These are phyloP conservation scores for Umbelopsis isabellina DNA, from an alignment of 192 early-diverging fungal genomes.

Conservation along the genomic window DNA sequence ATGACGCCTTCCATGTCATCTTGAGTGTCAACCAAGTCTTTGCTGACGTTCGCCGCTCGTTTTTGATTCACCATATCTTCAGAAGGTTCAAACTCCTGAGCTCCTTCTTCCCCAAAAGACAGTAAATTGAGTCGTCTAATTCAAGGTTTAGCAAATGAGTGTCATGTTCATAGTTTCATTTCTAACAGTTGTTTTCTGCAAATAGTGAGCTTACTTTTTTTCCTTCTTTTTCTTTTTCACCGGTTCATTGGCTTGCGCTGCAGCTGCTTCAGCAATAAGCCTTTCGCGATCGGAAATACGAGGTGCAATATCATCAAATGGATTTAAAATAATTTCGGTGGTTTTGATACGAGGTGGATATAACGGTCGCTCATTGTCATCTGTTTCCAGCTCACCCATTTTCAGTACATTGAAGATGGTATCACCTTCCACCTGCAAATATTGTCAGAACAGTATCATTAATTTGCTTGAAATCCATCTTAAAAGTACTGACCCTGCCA, in stretches of 20 bases:
- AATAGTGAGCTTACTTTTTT: conserved; percentile 56
- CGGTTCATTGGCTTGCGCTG: conserved; percentile 44
- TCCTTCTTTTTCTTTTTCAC: conserved; percentile 53
- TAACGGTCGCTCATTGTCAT: conserved; percentile 79
- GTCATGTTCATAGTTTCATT: no score
- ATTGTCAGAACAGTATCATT: neutral
- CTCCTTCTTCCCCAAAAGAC: conserved; percentile 87
- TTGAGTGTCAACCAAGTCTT: conserved; percentile 68
- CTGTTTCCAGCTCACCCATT: conserved; percentile 80
- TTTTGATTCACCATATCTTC: conserved; percentile 16
- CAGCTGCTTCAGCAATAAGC: conserved; percentile 23
- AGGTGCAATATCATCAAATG: conserved; percentile 90
- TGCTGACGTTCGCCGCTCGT: conserved; percentile 70
- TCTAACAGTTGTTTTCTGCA: no score
- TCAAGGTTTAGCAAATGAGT: no score
- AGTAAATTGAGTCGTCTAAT: conserved; percentile 72
- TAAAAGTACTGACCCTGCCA: conserved; percentile 66
- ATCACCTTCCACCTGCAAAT: conserved; percentile 79
- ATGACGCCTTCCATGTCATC: neutral
- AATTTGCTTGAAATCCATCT: neutral
- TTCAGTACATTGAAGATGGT: conserved; percentile 91
- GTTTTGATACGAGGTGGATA: conserved; percentile 70
- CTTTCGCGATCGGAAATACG: conserved; percentile 54
- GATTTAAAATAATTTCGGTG: conserved; percentile 78
- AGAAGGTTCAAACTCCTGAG: conserved; percentile 57